phyloP scores from a whole-genome alignment of 768 basidiomycete genomes.

The Podaxis pistillaris region DNA sequence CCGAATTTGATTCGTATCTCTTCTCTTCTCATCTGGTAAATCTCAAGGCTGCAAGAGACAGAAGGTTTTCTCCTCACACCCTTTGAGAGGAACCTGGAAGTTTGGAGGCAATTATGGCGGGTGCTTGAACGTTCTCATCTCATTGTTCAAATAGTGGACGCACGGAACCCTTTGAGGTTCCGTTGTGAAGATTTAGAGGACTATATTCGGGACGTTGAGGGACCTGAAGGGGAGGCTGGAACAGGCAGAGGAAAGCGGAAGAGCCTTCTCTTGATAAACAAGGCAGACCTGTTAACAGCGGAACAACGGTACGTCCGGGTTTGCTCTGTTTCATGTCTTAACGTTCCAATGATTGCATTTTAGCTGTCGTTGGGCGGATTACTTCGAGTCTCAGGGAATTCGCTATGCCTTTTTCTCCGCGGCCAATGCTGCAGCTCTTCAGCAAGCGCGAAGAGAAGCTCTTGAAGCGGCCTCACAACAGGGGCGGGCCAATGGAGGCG shows the following conservation, averaged over 20 bases:
- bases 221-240: constrained; percentile 76
- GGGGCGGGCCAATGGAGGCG: constrained; percentile 14
- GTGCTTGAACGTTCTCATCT: constrained; percentile 94
- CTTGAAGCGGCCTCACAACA: constrained; percentile 23
- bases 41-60: constrained; percentile 75
- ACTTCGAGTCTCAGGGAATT: constrained; percentile 75
- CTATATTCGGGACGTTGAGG: constrained; percentile 84
- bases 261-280: constrained; percentile 88
- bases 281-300: constrained; percentile 86
- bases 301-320: constrained; percentile 66
- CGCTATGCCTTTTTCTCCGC: constrained; percentile 94
- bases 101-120: constrained; percentile 98
- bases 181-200: constrained; percentile 89
- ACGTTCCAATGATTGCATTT: constrained; percentile 4
- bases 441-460: constrained; percentile 65
- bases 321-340: not conserved
- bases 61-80: constrained; percentile 90
- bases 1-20: not conserved
- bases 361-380: constrained; percentile 88
- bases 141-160: constrained; percentile 94
- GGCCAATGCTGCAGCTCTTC: constrained; percentile 79
- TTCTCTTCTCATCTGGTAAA: not conserved
- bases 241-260: constrained; percentile 71
- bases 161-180: constrained; percentile 90
- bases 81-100: constrained; percentile 96